Evolutionary conservation across 257 asterid genomes (phyloP).

Genomic region (Salvia splendens): DNA sequence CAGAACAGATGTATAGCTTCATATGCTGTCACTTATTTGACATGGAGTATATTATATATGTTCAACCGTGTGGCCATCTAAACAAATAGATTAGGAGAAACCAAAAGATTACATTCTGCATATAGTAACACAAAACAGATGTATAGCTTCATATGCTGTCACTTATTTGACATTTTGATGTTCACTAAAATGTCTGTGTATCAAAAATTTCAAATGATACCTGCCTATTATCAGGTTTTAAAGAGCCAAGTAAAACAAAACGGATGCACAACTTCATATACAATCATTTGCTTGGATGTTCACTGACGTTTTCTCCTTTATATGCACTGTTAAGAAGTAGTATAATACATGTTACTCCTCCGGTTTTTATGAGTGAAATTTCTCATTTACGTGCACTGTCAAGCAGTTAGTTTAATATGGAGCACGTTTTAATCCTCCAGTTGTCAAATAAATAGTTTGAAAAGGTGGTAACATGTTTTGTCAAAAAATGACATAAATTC

Average conservation of each 20-base stretch:
- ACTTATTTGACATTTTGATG: background rate
- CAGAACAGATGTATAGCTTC: background rate
- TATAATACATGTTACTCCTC: constrained; percentile 5
- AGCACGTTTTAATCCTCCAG: too few relatives aligned
- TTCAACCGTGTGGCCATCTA: constrained; percentile 14
- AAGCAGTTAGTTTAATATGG: too few relatives aligned
- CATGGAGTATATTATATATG: background rate
- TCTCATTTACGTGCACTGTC: too few relatives aligned
- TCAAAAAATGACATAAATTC: background rate
- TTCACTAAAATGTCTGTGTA: background rate
- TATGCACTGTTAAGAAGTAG: background rate
- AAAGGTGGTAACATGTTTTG: background rate
- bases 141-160: background rate
- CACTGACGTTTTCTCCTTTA: constrained; percentile 5
- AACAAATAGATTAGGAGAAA: background rate
- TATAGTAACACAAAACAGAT: constrained; percentile 4
- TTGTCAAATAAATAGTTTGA: background rate
- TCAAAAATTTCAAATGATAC: background rate
- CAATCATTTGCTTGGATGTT: background rate
- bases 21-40: background rate
- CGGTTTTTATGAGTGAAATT: background rate
- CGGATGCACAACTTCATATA: background rate
- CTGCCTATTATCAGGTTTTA: constrained; percentile 5
- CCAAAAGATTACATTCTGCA: background rate
- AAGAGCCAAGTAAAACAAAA: background rate